phyloP scores from a whole-genome alignment of 164 flowering plant species.

The Aristolochia californica region DNA sequence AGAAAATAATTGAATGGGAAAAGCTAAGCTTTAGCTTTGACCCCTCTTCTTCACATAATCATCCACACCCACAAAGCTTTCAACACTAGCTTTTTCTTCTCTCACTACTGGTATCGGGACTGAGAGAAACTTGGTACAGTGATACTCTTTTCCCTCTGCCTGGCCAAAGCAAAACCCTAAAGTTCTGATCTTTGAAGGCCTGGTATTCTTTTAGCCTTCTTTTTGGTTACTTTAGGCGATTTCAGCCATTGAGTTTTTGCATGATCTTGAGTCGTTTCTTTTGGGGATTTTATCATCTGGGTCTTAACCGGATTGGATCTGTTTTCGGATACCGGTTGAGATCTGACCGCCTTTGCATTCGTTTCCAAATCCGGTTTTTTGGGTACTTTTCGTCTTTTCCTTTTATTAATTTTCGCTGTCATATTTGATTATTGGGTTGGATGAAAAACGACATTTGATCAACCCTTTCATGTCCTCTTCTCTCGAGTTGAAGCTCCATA shows the following conservation, averaged over 20 bases:
- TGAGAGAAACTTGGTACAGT: neutral
- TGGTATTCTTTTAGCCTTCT: slow-evolving; percentile 21
- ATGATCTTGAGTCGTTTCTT: slow-evolving; percentile 9
- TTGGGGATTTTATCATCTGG: slow-evolving; percentile 30
- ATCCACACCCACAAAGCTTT: slow-evolving; percentile 7
- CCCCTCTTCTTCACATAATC: slow-evolving; percentile 10
- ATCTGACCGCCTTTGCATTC: slow-evolving; percentile 22
- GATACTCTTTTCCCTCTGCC: slow-evolving; percentile 9
- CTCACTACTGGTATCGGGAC: neutral
- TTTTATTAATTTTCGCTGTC: neutral
- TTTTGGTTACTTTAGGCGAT: slow-evolving; percentile 16
- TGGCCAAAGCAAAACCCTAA: slow-evolving; percentile 21
- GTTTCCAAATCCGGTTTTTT: slow-evolving; percentile 3
- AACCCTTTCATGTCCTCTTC: too few relatives aligned
- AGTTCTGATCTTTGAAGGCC: slow-evolving; percentile 24
- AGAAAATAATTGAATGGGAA: slow-evolving; percentile 27
- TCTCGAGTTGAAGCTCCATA: too few relatives aligned
- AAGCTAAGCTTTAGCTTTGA: slow-evolving; percentile 24
- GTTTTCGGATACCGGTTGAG: slow-evolving; percentile 9
- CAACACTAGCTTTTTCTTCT: neutral
- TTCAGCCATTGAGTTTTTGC: slow-evolving; percentile 22
- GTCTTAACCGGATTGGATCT: slow-evolving; percentile 31
- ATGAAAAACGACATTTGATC: too few relatives aligned
- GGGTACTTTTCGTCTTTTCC: slow-evolving; percentile 6
- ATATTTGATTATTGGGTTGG: too few relatives aligned